Evolutionary conservation across 2,329 filamentous ascomycete genomes (phyloP), one percentile per base, ranked within the genome.

Genomic region (Tolypocladium nubicola): DNA sequence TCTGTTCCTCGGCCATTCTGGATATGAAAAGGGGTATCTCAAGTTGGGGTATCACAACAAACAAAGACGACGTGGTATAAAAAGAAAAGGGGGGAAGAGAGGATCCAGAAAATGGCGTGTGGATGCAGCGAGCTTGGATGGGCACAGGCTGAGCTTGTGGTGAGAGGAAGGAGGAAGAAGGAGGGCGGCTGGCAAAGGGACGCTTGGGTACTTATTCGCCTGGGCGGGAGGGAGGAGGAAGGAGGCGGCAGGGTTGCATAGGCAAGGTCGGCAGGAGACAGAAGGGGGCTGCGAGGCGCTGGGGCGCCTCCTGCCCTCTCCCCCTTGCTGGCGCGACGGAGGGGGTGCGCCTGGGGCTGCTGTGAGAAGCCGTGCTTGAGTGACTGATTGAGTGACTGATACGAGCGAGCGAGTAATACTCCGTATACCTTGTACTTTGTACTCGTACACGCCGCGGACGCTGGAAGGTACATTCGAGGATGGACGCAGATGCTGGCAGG

Each of bases 1-100:
- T 90, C 75, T 85, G 81, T 73, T 78, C 79, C 70, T 90, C 87
- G 76, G 88, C 84, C 87, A 90, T 90, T 79, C 68, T 81, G 77
- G 72, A 70, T 70, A 64, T 68, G 71, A 66, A 71, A 71, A 69
- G 69, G 68, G 70, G 67, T 70, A 70, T 74, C 68, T 71, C 67
- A 70, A 71, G 73, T 69, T 67, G 66, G 71, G 76, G 77, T 79
- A 80, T 80, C 77, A 79, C 75, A 76, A 75, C 67, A 73, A 72
- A 71, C 68, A 74, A 72, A 72, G 70, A 68, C 66, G 65, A 55
- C 66, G 68, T 62, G 68, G 69, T 71, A 72, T 71, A 69, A 72
- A 73, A 73, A 66, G 63, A 68, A 68, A 68, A 68, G 63, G 64
- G 16, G 61, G 63, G 62, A 64, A 66, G 66, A 66, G 66, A 68